Evolutionary conservation across 2,329 filamentous ascomycete species (phyloP).

Genomic region (Fusarium algeriense): DNA sequence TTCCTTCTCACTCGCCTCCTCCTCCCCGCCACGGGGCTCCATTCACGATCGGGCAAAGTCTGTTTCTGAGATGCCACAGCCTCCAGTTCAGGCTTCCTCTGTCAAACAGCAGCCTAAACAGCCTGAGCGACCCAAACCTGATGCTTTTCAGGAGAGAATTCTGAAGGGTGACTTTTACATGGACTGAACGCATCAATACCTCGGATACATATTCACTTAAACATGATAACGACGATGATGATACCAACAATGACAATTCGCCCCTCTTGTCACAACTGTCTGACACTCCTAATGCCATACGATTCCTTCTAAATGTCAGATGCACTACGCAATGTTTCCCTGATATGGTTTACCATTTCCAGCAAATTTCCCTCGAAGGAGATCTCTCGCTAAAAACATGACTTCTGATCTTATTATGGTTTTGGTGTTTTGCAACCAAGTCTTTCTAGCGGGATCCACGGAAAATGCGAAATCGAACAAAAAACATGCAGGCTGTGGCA

Average conservation of each 20-base stretch:
- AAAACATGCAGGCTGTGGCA: slow-evolving; percentile 30
- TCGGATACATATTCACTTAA: slow-evolving; percentile 19
- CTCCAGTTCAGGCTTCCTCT: slow-evolving; percentile 64
- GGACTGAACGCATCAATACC: slow-evolving; percentile 71
- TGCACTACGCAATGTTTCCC: slow-evolving; percentile 27
- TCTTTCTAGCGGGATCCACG: slow-evolving; percentile 19
- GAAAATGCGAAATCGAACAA: slow-evolving; percentile 29
- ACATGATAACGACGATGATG: slow-evolving; percentile 41
- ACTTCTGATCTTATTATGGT: slow-evolving; percentile 23
- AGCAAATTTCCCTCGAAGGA: slow-evolving; percentile 29
- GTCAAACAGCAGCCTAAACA: slow-evolving; percentile 54
- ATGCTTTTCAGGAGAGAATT: slow-evolving; percentile 96
- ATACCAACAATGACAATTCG: slow-evolving; percentile 30
- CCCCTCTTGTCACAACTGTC: slow-evolving; percentile 22
- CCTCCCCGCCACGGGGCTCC: slow-evolving; percentile 53
- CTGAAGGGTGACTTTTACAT: slow-evolving; percentile 98
- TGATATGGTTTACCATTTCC: slow-evolving; percentile 22
- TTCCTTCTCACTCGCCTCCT: slow-evolving; percentile 68
- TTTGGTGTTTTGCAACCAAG: slow-evolving; percentile 35
- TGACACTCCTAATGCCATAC: slow-evolving; percentile 27
- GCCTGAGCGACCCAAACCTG: slow-evolving; percentile 75
- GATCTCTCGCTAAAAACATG: slow-evolving; percentile 35
- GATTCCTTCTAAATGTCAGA: slow-evolving; percentile 10
- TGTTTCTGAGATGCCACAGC: slow-evolving; percentile 72
- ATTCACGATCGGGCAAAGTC: slow-evolving; percentile 77